These are phyloP conservation scores for Phialocephala subalpina DNA, from an alignment of 2,329 filamentous ascomycete genomes.

Conservation along the genomic window DNA sequence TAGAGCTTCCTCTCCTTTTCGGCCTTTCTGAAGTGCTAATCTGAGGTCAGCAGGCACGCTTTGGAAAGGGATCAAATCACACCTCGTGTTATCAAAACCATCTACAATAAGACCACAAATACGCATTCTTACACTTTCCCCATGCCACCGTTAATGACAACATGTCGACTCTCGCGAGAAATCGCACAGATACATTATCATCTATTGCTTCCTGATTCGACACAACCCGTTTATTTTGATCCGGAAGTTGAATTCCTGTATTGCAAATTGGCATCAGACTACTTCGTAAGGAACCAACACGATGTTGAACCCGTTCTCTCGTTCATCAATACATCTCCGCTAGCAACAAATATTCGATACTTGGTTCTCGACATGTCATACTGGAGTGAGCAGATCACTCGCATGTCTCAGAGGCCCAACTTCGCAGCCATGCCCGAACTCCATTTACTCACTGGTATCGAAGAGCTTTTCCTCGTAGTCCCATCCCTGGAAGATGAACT, in stretches of 20 bases:
- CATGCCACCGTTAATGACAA: not conserved
- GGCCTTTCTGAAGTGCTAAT: too few relatives aligned
- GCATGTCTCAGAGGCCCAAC: not conserved
- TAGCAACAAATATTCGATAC: not conserved
- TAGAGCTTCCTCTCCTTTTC: too few relatives aligned
- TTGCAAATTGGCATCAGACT: not conserved
- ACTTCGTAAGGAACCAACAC: not conserved
- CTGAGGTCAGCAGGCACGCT: too few relatives aligned
- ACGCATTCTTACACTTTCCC: not conserved
- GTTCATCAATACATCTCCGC: not conserved
- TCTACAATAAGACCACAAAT: not conserved
- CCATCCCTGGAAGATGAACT: not conserved
- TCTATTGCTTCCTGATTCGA: not conserved
- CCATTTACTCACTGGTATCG: not conserved
- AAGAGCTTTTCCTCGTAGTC: not conserved
- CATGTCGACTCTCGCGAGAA: not conserved
- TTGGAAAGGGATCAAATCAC: not conserved
- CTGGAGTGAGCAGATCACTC: not conserved
- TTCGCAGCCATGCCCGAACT: not conserved
- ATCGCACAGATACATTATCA: not conserved
- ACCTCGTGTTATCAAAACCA: not conserved
- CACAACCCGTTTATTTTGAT: not conserved
- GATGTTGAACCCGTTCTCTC: not conserved
- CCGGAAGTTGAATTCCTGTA: not conserved
- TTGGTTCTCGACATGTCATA: not conserved